phyloP scores from a whole-genome alignment of 495 filamentous ascomycete species.

The Melanomma pulvis-pyrius region DNA sequence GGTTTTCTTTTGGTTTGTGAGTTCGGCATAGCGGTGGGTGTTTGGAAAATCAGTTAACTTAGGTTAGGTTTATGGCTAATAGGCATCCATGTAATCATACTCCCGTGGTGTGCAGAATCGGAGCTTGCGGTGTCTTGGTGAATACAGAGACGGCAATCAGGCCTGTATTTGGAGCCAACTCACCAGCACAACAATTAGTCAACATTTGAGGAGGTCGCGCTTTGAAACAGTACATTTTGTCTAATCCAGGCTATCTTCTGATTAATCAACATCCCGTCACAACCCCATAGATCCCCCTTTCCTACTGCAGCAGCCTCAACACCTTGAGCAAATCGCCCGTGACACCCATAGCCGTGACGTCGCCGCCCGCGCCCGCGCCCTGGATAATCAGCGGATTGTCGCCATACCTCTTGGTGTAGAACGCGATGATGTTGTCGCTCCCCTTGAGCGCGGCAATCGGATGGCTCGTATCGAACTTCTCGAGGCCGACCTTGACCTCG shows the following conservation, averaged over 20 bases:
- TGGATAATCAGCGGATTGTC: slow-evolving; percentile 88
- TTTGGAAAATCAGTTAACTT: background rate
- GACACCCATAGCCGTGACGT: slow-evolving; percentile 96
- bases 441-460: slow-evolving; percentile 92
- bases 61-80: background rate
- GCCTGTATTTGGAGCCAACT: background rate
- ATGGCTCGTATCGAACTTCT: slow-evolving; percentile 63
- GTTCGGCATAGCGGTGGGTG: background rate
- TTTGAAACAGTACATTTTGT: background rate
- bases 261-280: background rate
- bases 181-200: no score
- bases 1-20: background rate
- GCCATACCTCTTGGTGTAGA: slow-evolving; percentile 94
- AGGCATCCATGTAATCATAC: background rate
- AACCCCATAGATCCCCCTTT: background rate
- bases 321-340: slow-evolving; percentile 88
- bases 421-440: slow-evolving; percentile 97
- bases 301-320: slow-evolving; percentile 48
- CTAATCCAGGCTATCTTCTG: background rate
- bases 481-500: slow-evolving; percentile 82
- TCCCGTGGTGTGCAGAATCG: background rate
- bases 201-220: background rate
- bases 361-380: slow-evolving; percentile 90
- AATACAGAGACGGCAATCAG: background rate
- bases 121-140: background rate